These are phyloP conservation scores for Murraya koenigii DNA, from an alignment of 345 rosid species.

Conservation along the genomic window DNA sequence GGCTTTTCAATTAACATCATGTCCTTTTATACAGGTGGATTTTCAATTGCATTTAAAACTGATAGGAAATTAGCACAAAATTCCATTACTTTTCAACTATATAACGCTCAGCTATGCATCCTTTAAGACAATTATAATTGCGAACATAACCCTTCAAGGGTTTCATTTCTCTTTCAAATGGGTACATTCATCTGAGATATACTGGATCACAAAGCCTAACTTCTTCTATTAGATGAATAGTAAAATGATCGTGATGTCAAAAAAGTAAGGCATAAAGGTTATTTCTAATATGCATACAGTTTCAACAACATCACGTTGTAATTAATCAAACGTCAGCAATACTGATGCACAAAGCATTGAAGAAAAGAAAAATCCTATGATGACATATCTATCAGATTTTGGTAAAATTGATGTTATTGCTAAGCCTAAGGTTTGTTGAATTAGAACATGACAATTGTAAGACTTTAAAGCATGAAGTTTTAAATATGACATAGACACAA, in stretches of 20 bases:
- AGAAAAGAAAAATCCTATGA: background rate
- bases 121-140: background rate
- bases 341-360: background rate
- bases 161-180: conserved; percentile 1
- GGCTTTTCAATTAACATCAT: too few relatives aligned
- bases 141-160: background rate
- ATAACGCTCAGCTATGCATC: background rate
- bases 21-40: too few relatives aligned
- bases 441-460: background rate
- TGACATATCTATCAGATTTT: background rate
- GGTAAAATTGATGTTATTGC: background rate
- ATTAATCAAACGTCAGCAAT: background rate
- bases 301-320: background rate
- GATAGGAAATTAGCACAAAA: background rate
- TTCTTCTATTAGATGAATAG: background rate
- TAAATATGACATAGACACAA: background rate
- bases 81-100: background rate
- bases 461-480: too few relatives aligned
- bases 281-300: background rate
- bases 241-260: background rate
- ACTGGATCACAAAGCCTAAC: background rate
- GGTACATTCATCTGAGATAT: background rate
- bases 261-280: background rate
- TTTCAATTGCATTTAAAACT: too few relatives aligned
- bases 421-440: background rate